Base-by-base conservation (phyloP, 1,139 yeast species). In the Geotrichum candidum region DNA sequence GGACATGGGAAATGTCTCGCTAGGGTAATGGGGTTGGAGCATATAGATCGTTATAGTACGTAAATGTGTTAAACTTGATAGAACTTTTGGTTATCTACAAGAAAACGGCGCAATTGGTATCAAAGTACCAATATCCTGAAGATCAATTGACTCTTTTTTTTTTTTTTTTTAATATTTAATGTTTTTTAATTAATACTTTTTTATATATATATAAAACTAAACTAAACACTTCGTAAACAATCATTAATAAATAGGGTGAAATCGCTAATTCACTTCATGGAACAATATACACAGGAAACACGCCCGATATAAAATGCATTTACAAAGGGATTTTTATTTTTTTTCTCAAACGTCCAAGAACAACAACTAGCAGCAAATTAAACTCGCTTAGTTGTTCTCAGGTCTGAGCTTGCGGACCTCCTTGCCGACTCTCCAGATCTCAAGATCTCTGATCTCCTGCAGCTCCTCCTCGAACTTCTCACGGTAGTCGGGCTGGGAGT, bases 361-460 rank as follows among this genome's bases (percentile, higher is more conserved):
- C 29, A 57, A 4, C 29, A 57, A 18, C 38, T 31, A 23, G 31
- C 52, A 55, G 27, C 3, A 31, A 29, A 9, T 25, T 22, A 18
- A 45, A 51, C 18, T 25, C 48, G 48, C 53, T 82, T 88, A 91
- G 79, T 88, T 85, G 94, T 94, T 92, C 84, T 92, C 98, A 74
- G 99, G 99, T 83, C 99, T 92, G 80, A 92, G 87, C 83, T 92
- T 92, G 87, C 99, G 92, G 72, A 94, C 99, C 84, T 94, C 98
- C 85, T 92, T 92, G 78, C 99, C 99, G 72, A 95, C 99, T 77
- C 80, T 88, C 99, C 99, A 94, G 94, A 94, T 94, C 84, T 94
- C 99, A 88, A 92, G 90, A 76, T 84, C 84, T 85, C 98, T 90
- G 83, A 94, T 94, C 76, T 84, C 84, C 80, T 88, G 84, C 77